phyloP scores from a whole-genome alignment of 176 grass and related monocot genomes.

The Canna indica region DNA sequence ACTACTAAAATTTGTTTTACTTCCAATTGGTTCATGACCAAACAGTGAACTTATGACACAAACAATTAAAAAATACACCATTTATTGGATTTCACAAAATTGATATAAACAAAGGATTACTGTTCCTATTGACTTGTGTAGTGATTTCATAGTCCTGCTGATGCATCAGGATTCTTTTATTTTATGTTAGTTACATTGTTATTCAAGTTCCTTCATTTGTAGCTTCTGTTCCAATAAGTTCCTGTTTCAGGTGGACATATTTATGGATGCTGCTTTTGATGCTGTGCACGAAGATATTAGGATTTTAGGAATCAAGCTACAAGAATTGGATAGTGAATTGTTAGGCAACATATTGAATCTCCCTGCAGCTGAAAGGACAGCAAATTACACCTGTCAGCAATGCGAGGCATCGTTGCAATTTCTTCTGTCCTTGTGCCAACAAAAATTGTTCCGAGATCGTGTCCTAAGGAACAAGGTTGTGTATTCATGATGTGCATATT shows the following conservation, averaged over 20 bases:
- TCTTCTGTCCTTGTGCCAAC: slow-evolving; percentile 83
- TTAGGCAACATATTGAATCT: slow-evolving; percentile 19
- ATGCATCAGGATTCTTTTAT: background rate
- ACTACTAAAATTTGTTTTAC: background rate
- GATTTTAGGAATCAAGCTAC: slow-evolving; percentile 43
- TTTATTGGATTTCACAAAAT: background rate
- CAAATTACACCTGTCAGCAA: slow-evolving; percentile 78
- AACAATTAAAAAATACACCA: background rate
- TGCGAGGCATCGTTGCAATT: slow-evolving; percentile 84
- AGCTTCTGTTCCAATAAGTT: background rate
- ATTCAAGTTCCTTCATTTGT: background rate
- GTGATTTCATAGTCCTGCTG: background rate
- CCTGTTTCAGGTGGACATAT: slow-evolving; percentile 64
- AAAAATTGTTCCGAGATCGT: slow-evolving; percentile 74
- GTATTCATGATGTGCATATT: slow-evolving; percentile 16
- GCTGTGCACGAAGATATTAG: slow-evolving; percentile 77
- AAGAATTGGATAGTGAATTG: slow-evolving; percentile 28
- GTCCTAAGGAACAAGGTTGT: slow-evolving; percentile 80
- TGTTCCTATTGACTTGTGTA: background rate
- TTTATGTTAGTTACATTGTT: background rate
- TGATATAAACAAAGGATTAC: background rate
- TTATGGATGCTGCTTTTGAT: slow-evolving; percentile 83
- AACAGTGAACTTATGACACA: background rate
- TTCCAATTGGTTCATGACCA: background rate
- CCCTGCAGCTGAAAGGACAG: slow-evolving; percentile 32